Conservation (phyloP, 208 protist genomes). For the Trypanosoma boissoni region DNA sequence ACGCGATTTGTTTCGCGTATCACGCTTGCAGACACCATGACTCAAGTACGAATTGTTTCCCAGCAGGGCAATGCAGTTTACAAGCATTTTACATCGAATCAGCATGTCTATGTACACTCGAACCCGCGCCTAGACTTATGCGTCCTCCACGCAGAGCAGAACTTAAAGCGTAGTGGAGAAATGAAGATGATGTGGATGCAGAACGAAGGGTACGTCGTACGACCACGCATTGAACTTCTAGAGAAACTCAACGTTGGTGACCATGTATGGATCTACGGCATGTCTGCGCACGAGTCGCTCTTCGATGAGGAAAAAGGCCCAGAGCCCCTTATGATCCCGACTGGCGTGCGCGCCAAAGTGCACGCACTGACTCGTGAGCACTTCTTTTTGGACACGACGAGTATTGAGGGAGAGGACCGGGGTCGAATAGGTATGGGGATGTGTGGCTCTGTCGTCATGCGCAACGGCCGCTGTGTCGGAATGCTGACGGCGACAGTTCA, state of each 20-base stretch:
- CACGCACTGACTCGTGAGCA: conserved; percentile 80
- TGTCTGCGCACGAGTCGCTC: conserved; percentile 82
- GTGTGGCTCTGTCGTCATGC: conserved; percentile 87
- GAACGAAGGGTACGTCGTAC: conserved; percentile 83
- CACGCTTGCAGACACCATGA: conserved; percentile 85
- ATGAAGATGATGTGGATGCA: conserved; percentile 94
- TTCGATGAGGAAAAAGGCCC: conserved; percentile 88
- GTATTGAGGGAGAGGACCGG: conserved; percentile 63
- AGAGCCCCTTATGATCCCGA: conserved; percentile 88
- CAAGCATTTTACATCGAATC: conserved; percentile 89
- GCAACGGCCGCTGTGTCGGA: conserved; percentile 87
- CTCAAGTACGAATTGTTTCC: conserved; percentile 75
- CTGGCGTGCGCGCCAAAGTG: conserved; percentile 75
- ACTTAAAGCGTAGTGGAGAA: conserved; percentile 82
- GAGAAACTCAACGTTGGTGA: conserved; percentile 69
- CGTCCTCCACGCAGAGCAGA: conserved; percentile 85
- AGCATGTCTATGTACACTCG: conserved; percentile 85
- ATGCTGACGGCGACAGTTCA: conserved; percentile 91
- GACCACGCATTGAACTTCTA: conserved; percentile 78
- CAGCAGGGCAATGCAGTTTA: conserved; percentile 80
- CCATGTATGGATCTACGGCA: conserved; percentile 89
- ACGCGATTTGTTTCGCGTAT: conserved; percentile 88
- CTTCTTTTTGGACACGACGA: conserved; percentile 86
- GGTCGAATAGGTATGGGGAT: conserved; percentile 86
- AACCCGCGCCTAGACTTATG: conserved; percentile 88